Evolutionary conservation across 225 moss, liverwort and hornwort species (phyloP).

Genomic region (Neckera pumila): DNA sequence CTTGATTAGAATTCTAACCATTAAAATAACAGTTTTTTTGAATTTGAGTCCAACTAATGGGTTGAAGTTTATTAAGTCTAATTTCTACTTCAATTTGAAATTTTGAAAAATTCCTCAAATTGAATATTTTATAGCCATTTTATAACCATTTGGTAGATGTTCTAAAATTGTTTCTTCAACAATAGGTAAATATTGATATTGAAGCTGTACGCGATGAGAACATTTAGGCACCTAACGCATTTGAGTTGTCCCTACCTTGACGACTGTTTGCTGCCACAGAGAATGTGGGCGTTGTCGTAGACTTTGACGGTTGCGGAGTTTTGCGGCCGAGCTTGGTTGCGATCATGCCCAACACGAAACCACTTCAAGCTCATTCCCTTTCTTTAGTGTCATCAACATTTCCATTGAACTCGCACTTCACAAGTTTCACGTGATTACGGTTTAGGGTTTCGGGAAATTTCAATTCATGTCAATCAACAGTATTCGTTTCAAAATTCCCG

Average conservation of each 20-base stretch:
- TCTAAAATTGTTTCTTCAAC: neutral
- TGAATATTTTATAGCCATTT: neutral
- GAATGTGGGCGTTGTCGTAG: neutral
- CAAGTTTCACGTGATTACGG: neutral
- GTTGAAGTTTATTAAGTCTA: neutral
- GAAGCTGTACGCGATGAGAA: rapidly evolving
- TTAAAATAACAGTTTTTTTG: neutral
- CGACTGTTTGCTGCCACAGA: neutral
- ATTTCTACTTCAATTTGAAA: neutral
- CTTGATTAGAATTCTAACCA: neutral
- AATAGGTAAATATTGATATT: neutral
- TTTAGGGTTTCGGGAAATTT: neutral
- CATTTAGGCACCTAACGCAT: neutral
- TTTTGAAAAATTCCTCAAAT: neutral
- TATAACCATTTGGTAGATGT: neutral
- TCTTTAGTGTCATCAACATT: neutral
- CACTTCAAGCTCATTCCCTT: neutral
- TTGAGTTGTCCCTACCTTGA: neutral
- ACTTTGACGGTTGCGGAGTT: neutral
- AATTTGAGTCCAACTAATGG: neutral
- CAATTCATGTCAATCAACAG: neutral
- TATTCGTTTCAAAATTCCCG: neutral
- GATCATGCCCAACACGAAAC: neutral
- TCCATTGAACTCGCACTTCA: neutral
- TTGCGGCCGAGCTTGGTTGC: neutral